phyloP scores from a whole-genome alignment of 306 rosid species.

The Acacia acuminata region DNA sequence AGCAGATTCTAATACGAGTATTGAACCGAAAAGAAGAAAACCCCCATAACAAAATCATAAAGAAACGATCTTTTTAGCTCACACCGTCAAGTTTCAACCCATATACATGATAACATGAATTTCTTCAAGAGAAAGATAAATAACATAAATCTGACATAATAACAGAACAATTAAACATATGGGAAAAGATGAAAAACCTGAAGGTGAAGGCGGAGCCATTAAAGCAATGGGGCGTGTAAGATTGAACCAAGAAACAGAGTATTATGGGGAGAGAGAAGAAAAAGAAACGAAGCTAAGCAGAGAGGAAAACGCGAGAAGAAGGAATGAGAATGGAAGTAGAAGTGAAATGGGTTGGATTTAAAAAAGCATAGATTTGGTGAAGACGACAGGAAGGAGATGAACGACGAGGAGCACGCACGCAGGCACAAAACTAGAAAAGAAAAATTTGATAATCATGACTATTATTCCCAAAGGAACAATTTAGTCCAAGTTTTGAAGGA shows the following conservation, averaged over 20 bases:
- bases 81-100: slow-evolving; percentile 33
- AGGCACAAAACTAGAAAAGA: background rate
- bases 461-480: background rate
- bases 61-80: slow-evolving; percentile 41
- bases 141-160: background rate
- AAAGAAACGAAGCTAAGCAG: background rate
- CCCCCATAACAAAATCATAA: slow-evolving; percentile 24
- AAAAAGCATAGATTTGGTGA: background rate
- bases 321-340: slow-evolving; percentile 33
- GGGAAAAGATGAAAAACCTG: slow-evolving; percentile 49
- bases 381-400: slow-evolving; percentile 16
- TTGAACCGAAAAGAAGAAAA: background rate
- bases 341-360: slow-evolving; percentile 37
- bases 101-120: too few species aligned
- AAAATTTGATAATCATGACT: background rate
- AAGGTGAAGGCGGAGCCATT: slow-evolving; percentile 55
- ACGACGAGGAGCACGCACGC: background rate
- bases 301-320: background rate
- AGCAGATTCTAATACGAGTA: slow-evolving; percentile 18
- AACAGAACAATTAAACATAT: background rate
- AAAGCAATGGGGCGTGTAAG: slow-evolving; percentile 7
- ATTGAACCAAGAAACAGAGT: slow-evolving; percentile 41
- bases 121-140: background rate
- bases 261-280: slow-evolving; percentile 24
- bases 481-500: too few species aligned